These are phyloP conservation scores for Apophysomyces ossiformis DNA, from an alignment of 371 early-diverging fungal species.

Conservation along the genomic window DNA sequence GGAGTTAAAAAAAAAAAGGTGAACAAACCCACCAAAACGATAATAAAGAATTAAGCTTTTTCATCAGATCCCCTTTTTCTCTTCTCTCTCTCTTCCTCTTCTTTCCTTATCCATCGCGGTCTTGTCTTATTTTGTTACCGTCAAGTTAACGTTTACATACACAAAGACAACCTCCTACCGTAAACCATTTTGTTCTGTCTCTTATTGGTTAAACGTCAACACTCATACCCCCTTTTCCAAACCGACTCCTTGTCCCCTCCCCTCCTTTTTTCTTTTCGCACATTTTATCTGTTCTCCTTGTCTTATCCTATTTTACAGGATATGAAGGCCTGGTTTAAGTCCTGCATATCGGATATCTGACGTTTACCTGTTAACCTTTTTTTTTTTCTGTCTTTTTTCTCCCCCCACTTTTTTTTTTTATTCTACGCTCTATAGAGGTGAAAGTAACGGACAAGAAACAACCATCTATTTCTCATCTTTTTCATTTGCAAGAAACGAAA, in stretches of 20 bases:
- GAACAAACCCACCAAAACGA: neutral
- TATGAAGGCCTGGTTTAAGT: constrained; percentile 4
- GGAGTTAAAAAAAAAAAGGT: neutral
- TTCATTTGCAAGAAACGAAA: constrained; percentile 6
- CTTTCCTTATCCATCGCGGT: neutral
- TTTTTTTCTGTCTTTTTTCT: constrained; percentile 17
- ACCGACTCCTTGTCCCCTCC: neutral
- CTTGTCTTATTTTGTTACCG: neutral
- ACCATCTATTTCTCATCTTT: constrained; percentile 1
- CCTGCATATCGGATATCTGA: constrained; percentile 10
- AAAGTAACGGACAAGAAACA: neutral
- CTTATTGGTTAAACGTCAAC: neutral
- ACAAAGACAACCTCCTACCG: neutral
- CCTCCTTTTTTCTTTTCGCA: constrained; percentile 12
- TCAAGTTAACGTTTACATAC: neutral
- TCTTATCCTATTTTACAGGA: constrained; percentile 5
- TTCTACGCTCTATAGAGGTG: constrained; percentile 12
- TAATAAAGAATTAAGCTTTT: neutral
- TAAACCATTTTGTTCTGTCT: neutral
- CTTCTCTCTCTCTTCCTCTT: constrained; percentile 3
- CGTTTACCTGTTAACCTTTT: constrained; percentile 15
- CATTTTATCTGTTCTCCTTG: constrained; percentile 11
- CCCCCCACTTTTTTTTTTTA: constrained; percentile 14
- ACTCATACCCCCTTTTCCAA: neutral
- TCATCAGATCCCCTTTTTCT: neutral